Conservation (phyloP, 306 rosid species). For the Purshia tridentata region DNA sequence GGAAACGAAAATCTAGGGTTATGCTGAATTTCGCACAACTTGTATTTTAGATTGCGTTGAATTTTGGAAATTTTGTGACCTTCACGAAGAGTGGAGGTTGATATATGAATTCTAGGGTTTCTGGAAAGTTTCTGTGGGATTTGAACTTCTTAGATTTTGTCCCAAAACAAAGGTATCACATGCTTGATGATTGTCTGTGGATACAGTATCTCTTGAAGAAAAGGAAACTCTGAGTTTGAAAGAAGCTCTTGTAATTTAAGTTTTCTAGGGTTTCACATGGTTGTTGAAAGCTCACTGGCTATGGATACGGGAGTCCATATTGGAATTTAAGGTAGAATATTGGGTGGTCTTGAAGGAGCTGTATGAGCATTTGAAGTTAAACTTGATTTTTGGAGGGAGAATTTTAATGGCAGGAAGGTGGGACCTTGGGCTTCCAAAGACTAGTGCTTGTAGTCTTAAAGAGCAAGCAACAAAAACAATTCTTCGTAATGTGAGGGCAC, state of each 20-base stretch:
- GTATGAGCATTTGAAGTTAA: constrained; percentile 11
- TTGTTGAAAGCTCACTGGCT: constrained; percentile 19
- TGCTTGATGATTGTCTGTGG: neutral
- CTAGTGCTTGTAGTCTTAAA: constrained; percentile 38
- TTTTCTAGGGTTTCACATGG: constrained; percentile 36
- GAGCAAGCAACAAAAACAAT: constrained; percentile 69
- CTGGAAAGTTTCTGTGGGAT: neutral
- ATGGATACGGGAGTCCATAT: constrained; percentile 7
- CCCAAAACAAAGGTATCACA: neutral
- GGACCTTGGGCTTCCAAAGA: constrained; percentile 51
- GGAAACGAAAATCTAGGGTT: constrained; percentile 22
- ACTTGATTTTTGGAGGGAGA: constrained; percentile 24
- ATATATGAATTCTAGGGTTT: constrained; percentile 17
- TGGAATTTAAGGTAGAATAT: constrained; percentile 1
- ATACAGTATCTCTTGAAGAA: neutral
- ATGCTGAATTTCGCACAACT: constrained; percentile 26
- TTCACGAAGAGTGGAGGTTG: neutral
- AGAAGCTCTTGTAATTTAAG: constrained; percentile 10
- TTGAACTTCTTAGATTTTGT: constrained; percentile 2
- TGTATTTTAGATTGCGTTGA: neutral
- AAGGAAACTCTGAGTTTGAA: neutral
- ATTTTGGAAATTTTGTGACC: constrained; percentile 3
- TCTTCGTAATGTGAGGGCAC: constrained; percentile 69
- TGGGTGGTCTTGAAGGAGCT: constrained; percentile 3
- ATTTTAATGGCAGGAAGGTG: constrained; percentile 60